Evolutionary conservation across 208 protist species (phyloP).

Genomic region (Trypanosomatidae sp.): DNA sequence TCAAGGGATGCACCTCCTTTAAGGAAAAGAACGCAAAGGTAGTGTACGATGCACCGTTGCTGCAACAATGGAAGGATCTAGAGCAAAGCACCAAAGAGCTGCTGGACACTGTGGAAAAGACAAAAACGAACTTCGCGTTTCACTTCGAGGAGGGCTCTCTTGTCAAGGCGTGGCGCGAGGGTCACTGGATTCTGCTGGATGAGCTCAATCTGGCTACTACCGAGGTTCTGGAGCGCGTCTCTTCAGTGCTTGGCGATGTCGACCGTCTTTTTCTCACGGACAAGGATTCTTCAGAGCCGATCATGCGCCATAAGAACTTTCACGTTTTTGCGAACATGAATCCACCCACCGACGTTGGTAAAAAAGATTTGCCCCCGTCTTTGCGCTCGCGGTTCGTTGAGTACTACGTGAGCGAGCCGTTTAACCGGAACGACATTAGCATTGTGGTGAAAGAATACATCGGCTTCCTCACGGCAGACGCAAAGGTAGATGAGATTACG

Average conservation of each 20-base stretch:
- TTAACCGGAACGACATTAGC: conserved; percentile 93
- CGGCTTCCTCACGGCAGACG: conserved; percentile 70
- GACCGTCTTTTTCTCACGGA: conserved; percentile 85
- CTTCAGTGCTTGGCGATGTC: conserved; percentile 94
- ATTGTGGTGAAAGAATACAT: conserved; percentile 93
- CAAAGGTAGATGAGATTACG: conserved; percentile 93
- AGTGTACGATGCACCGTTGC: conserved; percentile 14
- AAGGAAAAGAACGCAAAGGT: conserved; percentile 49
- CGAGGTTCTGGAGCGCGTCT: conserved; percentile 97
- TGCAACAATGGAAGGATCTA: conserved; percentile 61
- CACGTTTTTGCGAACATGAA: conserved; percentile 99
- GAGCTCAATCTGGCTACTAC: conserved; percentile 99
- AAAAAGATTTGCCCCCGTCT: conserved; percentile 97
- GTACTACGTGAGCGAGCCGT: conserved; percentile 98
- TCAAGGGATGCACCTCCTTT: conserved; percentile 77
- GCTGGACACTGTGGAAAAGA: conserved; percentile 54
- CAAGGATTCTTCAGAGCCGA: conserved; percentile 57
- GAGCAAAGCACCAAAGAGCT: conserved; percentile 44
- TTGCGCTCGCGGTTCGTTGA: conserved; percentile 98
- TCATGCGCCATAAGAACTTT: conserved; percentile 97
- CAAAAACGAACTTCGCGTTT: conserved; percentile 95
- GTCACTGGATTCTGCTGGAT: conserved; percentile 99
- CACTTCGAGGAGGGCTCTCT: conserved; percentile 98
- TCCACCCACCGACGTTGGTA: conserved; percentile 99
- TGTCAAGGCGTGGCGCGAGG: conserved; percentile 95